A percentile compares a stretch with the other conserved stretches of the same genome.
phyloP scores from a whole-genome alignment of 805 yeast species.

The Zygosaccharomyces siamensis region DNA sequence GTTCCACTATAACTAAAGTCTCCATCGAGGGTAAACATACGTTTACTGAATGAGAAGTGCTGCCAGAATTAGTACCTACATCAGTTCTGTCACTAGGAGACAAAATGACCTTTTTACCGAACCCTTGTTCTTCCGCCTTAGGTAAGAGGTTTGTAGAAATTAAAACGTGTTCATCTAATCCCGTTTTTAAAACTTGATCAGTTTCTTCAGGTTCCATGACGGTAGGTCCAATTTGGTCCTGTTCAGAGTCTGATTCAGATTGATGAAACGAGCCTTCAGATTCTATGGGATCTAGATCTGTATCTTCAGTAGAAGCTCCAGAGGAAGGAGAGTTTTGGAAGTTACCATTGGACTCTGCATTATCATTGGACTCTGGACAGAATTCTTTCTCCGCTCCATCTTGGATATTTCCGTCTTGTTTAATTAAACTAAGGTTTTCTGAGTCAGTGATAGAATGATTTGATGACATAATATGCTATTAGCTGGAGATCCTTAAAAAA shows the following conservation, averaged over 20 bases:
- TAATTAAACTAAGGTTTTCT: not conserved
- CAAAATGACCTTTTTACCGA: not conserved
- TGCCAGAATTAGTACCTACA: not conserved
- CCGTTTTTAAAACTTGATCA: not conserved
- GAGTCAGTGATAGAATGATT: not conserved
- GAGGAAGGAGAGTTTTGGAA: not conserved
- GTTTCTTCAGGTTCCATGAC: not conserved
- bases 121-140: not conserved
- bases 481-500: not conserved
- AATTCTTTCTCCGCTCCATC: not conserved
- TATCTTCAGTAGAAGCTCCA: not conserved
- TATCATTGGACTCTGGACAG: not conserved
- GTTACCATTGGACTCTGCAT: not conserved
- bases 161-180: not conserved
- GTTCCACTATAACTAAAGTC: constrained; percentile 1
- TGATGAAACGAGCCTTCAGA: not conserved
- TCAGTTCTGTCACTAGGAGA: constrained; percentile 2
- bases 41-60: not conserved
- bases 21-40: constrained; percentile 1
- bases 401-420: not conserved
- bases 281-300: not conserved
- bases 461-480: not conserved
- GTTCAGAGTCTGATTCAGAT: not conserved
- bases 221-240: not conserved
- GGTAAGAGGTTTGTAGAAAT: not conserved